phyloP scores from a whole-genome alignment of 306 rosid genomes.

The Oxytropis ochrocephala region DNA sequence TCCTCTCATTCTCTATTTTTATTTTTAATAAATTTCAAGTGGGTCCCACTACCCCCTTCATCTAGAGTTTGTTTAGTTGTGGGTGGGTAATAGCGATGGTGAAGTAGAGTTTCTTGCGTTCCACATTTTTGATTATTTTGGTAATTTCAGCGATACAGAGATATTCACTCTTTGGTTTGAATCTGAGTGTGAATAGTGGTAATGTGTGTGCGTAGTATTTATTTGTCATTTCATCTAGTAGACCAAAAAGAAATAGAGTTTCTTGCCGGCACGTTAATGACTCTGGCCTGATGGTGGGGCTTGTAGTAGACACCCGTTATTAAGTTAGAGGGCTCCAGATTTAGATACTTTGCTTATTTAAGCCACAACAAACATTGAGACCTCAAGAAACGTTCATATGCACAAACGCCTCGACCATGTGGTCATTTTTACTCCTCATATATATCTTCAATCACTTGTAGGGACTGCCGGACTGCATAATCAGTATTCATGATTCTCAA shows the following conservation, averaged over 20 bases:
- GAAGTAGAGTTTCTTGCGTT: conserved; percentile 22
- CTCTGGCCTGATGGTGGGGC: conserved; percentile 2
- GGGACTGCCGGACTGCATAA: conserved; percentile 21
- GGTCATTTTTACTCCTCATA: conserved; percentile 17
- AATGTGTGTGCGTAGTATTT: no score
- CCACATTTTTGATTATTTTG: no score
- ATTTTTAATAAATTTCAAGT: no score
- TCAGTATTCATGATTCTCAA: background rate
- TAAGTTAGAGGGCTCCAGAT: conserved; percentile 22
- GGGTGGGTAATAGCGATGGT: conserved; percentile 1
- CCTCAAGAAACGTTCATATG: conserved; percentile 4
- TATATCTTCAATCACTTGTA: conserved; percentile 16
- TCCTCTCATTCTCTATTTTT: no score
- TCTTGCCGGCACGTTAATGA: conserved; percentile 23
- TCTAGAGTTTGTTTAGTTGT: conserved; percentile 17
- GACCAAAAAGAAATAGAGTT: no score
- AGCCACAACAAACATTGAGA: conserved; percentile 17
- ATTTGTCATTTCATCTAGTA: no score
- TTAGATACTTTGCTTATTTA: conserved; percentile 23
- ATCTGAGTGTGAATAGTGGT: no score
- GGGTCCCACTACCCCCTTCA: no score
- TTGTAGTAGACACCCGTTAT: conserved; percentile 7
- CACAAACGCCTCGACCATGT: conserved; percentile 16
- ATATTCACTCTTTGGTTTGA: no score
- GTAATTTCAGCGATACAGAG: no score